phyloP scores from a whole-genome alignment of 2,329 filamentous ascomycete species.

The Penicillium sp. region DNA sequence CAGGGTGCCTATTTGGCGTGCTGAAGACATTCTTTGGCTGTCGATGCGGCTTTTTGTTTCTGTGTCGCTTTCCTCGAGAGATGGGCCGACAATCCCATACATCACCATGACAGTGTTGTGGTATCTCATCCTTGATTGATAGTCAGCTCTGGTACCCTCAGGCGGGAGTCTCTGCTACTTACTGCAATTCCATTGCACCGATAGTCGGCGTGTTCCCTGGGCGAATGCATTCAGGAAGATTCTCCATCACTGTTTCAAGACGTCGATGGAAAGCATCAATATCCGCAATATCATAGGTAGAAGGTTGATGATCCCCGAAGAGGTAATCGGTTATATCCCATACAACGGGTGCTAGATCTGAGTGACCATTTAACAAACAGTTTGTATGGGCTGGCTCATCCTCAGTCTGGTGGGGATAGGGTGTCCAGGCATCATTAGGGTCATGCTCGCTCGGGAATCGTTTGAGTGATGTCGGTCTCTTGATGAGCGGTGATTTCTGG shows the following conservation, averaged over 20 bases:
- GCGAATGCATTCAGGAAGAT: slow-evolving; percentile 11
- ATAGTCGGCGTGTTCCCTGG: slow-evolving; percentile 4
- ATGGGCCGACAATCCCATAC: slow-evolving; percentile 17
- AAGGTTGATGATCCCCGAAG: slow-evolving; percentile 6
- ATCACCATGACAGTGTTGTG: slow-evolving; percentile 31
- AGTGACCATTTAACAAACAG: slow-evolving; percentile 8
- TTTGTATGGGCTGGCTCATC: slow-evolving; percentile 1
- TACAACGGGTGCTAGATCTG: background rate
- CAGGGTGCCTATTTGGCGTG: slow-evolving; percentile 21
- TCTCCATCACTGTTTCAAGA: background rate
- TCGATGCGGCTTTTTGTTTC: slow-evolving; percentile 6
- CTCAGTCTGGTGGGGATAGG: slow-evolving; percentile 11
- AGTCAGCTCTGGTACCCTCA: background rate
- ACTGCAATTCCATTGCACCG: slow-evolving; percentile 4
- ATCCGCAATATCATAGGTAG: slow-evolving; percentile 3
- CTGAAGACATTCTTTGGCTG: slow-evolving; percentile 16
- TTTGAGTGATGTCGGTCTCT: background rate
- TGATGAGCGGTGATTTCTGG: slow-evolving; percentile 7
- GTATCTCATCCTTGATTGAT: slow-evolving; percentile 31
- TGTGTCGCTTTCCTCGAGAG: slow-evolving; percentile 1
- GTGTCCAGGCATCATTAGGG: slow-evolving; percentile 5
- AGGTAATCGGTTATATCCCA: slow-evolving; percentile 7
- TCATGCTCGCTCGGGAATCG: slow-evolving; percentile 3
- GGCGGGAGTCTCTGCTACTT: background rate
- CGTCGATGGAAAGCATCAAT: slow-evolving; percentile 8